Percentiles rank a stretch among this genome's conserved stretches.
Evolutionary conservation across 192 early-diverging fungal genomes (phyloP).

Genomic region (Chytriomyces sp.): DNA sequence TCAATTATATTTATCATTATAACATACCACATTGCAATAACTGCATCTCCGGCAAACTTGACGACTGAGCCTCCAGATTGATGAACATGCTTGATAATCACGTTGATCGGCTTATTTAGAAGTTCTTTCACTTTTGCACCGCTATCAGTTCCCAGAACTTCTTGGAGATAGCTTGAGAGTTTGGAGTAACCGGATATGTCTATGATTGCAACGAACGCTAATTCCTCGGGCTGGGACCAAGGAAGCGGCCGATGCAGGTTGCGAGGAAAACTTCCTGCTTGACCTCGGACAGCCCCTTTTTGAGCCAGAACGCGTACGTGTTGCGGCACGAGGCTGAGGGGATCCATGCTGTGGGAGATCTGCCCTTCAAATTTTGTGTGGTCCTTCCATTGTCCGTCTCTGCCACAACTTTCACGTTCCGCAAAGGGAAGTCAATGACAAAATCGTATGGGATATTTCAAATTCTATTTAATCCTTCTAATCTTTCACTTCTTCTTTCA

Average conservation of each 20-base stretch:
- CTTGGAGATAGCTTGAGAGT: conserved; percentile 25
- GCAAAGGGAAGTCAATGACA: no score
- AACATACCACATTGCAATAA: conserved; percentile 23
- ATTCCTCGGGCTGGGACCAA: background rate
- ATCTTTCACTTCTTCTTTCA: no score
- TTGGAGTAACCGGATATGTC: conserved; percentile 36
- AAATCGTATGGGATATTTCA: no score
- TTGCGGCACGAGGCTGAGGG: conserved; percentile 21
- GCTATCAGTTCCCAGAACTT: conserved; percentile 24
- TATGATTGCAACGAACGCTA: conserved; percentile 33
- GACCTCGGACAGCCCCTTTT: background rate
- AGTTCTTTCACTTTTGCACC: conserved; percentile 32
- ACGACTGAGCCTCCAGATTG: conserved; percentile 25
- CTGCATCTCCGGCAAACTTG: conserved; percentile 34
- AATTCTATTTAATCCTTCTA: no score
- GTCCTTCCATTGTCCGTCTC: no score
- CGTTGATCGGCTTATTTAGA: conserved; percentile 32
- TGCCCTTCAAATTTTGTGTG: no score
- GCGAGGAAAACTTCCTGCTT: background rate
- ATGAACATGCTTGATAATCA: conserved; percentile 31
- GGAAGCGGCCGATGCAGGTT: background rate
- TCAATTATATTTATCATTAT: background rate
- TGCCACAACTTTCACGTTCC: no score
- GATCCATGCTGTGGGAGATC: conserved; percentile 15
- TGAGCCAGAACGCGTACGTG: conserved; percentile 8